These are phyloP conservation scores for Venturia pyrina DNA, from an alignment of 2,329 filamentous ascomycete species.

Conservation along the genomic window DNA sequence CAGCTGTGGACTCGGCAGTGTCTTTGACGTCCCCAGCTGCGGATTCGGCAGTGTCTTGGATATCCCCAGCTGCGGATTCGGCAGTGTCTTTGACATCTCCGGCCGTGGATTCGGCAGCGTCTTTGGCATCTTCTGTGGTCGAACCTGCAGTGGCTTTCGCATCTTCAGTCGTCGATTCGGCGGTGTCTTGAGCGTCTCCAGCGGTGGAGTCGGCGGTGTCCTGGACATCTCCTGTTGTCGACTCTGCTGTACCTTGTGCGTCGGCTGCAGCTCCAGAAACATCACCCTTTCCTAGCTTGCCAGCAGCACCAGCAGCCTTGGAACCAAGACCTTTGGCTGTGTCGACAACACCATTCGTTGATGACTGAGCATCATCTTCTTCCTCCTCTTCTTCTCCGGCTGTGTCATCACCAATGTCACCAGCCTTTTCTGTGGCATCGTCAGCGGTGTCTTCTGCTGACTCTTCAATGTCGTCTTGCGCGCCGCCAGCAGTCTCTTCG, in stretches of 20 bases:
- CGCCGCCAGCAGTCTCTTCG: conserved; percentile 20
- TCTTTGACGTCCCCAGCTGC: conserved; percentile 19
- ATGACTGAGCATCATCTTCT: conserved; percentile 24
- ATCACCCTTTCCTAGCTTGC: conserved; percentile 18
- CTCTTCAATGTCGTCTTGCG: conserved; percentile 18
- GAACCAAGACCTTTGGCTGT: conserved; percentile 25
- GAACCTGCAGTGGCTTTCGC: conserved; percentile 20
- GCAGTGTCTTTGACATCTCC: conserved; percentile 18
- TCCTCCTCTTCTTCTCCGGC: conserved; percentile 26
- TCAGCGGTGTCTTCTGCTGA: conserved; percentile 36
- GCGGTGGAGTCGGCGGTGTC: conserved; percentile 23
- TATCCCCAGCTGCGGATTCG: conserved; percentile 19
- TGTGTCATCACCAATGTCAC: conserved; percentile 23
- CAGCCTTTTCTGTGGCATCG: conserved; percentile 34
- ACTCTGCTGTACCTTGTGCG: conserved; percentile 24
- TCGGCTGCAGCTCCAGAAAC: conserved; percentile 19
- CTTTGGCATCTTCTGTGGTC: conserved; percentile 20
- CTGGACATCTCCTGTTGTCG: conserved; percentile 14
- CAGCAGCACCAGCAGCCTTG: conserved; percentile 15
- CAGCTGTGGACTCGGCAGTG: conserved; percentile 18
- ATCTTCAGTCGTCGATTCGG: conserved; percentile 19
- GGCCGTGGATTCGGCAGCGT: conserved; percentile 15
- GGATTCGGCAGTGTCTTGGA: conserved; percentile 20
- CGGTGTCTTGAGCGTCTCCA: conserved; percentile 22
- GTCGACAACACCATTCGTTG: conserved; percentile 24